phyloP scores from a whole-genome alignment of 306 rosid genomes.

The Glycine tomentella region DNA sequence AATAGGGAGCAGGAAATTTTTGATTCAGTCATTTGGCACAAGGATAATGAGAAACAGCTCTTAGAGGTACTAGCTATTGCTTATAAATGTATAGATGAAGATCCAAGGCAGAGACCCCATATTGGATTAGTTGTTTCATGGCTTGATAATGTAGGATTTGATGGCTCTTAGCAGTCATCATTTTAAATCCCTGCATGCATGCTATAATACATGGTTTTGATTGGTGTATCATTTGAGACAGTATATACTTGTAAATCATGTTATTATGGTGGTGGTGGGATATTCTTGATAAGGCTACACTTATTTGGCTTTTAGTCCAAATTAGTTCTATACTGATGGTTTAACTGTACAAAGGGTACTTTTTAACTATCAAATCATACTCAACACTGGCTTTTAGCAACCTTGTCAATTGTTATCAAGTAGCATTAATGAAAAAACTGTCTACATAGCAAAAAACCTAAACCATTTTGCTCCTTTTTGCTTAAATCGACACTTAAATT shows the following conservation, averaged over 20 bases:
- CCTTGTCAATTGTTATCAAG: neutral
- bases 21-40: conserved; percentile 62
- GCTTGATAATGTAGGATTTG: conserved; percentile 58
- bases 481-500: too few species aligned
- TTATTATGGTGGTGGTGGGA: conserved; percentile 14
- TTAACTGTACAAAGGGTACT: conserved; percentile 42
- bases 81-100: conserved; percentile 62
- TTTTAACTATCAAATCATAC: conserved; percentile 9
- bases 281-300: conserved; percentile 18
- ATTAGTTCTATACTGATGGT: conserved; percentile 24
- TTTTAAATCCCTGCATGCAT: conserved; percentile 25
- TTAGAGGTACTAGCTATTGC: conserved; percentile 63
- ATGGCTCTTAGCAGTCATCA: conserved; percentile 38
- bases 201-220: conserved; percentile 11
- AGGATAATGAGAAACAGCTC: conserved; percentile 57
- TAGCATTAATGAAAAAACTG: conserved; percentile 14
- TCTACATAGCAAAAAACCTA: neutral
- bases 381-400: neutral
- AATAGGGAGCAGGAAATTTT: conserved; percentile 60
- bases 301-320: conserved; percentile 12
- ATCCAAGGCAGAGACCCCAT: conserved; percentile 67
- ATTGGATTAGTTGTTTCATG: conserved; percentile 62
- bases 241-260: conserved; percentile 39
- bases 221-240: conserved; percentile 29
- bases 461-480: neutral